phyloP scores from a whole-genome alignment of 2,329 filamentous ascomycete species.

The Aspergillus latus region DNA sequence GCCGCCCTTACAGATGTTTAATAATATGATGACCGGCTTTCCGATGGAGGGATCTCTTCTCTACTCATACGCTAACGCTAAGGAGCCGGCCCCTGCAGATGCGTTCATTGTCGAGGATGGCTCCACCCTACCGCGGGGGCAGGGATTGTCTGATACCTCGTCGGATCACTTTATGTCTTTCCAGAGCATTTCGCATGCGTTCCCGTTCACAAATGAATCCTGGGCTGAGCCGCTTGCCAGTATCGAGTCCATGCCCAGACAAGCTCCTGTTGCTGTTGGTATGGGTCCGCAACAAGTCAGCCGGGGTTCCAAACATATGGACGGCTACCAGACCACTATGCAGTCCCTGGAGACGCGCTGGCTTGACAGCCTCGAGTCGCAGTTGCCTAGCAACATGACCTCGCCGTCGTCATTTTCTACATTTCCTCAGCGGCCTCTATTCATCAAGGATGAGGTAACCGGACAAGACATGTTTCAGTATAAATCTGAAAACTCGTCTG shows the following conservation, averaged over 20 bases:
- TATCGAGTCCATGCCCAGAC: slow-evolving; percentile 10
- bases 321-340: slow-evolving; percentile 27
- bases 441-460: slow-evolving; percentile 21
- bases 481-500: slow-evolving; percentile 39
- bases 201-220: slow-evolving; percentile 30
- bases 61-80: slow-evolving; percentile 31
- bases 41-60: slow-evolving; percentile 34
- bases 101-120: slow-evolving; percentile 40
- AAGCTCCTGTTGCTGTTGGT: slow-evolving; percentile 13
- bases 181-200: slow-evolving; percentile 32
- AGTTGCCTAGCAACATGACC: slow-evolving; percentile 32
- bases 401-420: slow-evolving; percentile 26
- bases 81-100: slow-evolving; percentile 28
- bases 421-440: slow-evolving; percentile 18
- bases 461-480: slow-evolving; percentile 34
- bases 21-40: slow-evolving; percentile 33
- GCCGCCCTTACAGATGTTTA: slow-evolving; percentile 40
- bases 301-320: slow-evolving; percentile 23
- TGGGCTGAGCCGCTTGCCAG: slow-evolving; percentile 27
- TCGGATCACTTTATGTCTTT: slow-evolving; percentile 32
- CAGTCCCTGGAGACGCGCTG: slow-evolving; percentile 37
- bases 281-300: slow-evolving; percentile 24
- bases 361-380: slow-evolving; percentile 35
- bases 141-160: slow-evolving; percentile 31
- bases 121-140: slow-evolving; percentile 30